phyloP scores from a whole-genome alignment of 2,329 filamentous ascomycete species.

The Diplodia scrobiculata region DNA sequence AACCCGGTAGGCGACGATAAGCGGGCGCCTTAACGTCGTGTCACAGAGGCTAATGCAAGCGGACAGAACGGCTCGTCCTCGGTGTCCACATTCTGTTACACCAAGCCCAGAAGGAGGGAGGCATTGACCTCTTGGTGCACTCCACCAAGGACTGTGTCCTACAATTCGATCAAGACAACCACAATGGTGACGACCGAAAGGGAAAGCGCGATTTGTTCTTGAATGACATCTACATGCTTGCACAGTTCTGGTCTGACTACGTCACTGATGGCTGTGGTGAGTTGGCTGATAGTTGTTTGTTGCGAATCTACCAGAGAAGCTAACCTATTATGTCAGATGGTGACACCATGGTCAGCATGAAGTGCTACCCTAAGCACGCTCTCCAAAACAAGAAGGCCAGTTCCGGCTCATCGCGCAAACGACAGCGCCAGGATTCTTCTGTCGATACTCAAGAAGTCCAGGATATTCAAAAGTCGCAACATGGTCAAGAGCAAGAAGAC shows the following conservation, averaged over 20 bases:
- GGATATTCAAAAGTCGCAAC: background rate
- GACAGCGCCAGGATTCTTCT: constrained; percentile 19
- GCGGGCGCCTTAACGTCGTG: background rate
- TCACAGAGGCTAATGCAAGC: background rate
- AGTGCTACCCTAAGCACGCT: constrained; percentile 28
- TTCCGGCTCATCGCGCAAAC: constrained; percentile 9
- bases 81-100: constrained; percentile 28
- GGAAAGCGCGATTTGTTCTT: constrained; percentile 25
- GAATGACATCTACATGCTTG: constrained; percentile 24
- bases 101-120: constrained; percentile 16
- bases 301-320: background rate
- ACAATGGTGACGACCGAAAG: constrained; percentile 21
- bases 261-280: constrained; percentile 23
- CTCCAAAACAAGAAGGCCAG: constrained; percentile 18
- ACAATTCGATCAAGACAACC: constrained; percentile 27
- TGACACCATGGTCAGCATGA: constrained; percentile 21
- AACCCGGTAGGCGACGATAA: constrained; percentile 55
- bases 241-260: constrained; percentile 25
- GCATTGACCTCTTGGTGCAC: constrained; percentile 24
- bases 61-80: constrained; percentile 27
- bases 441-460: constrained; percentile 14
- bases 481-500: constrained; percentile 14
- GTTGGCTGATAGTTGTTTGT: background rate
- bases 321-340: constrained; percentile 15
- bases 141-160: constrained; percentile 29